Conservation (phyloP, 768 basidiomycete species). For the Myochromella boudieri region DNA sequence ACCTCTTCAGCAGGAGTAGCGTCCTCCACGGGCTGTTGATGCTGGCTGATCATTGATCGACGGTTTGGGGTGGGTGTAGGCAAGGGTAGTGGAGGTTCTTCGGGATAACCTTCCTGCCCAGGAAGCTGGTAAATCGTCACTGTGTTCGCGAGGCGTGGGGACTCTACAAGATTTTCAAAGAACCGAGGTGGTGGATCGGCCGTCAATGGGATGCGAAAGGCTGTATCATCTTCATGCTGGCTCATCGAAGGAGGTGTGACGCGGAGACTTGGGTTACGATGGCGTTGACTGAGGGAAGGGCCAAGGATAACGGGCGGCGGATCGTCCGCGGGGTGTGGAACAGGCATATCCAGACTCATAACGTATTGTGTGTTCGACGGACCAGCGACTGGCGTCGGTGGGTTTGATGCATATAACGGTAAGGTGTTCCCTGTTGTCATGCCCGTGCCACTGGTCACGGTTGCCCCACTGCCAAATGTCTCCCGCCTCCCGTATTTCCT, state of each 20-base stretch:
- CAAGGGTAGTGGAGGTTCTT: slow-evolving; percentile 10
- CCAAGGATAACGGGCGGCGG: slow-evolving; percentile 7
- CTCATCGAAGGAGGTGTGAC: slow-evolving; percentile 30
- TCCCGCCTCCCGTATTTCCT: slow-evolving; percentile 20
- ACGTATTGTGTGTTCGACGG: slow-evolving; percentile 34
- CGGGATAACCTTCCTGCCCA: slow-evolving; percentile 12
- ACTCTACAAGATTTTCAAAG: slow-evolving; percentile 11
- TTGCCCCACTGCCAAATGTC: slow-evolving; percentile 27
- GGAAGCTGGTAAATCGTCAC: slow-evolving; percentile 18
- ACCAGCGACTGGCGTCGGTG: slow-evolving; percentile 33
- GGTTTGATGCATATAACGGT: slow-evolving; percentile 37
- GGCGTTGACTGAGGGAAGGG: slow-evolving; percentile 21
- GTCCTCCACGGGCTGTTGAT: slow-evolving; percentile 7
- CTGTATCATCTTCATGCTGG: slow-evolving; percentile 25
- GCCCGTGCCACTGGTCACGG: slow-evolving; percentile 24
- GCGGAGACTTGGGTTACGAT: slow-evolving; percentile 27
- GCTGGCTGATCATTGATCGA: slow-evolving; percentile 7
- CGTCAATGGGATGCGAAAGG: slow-evolving; percentile 24
- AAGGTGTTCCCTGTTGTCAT: slow-evolving; percentile 32
- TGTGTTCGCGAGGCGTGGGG: slow-evolving; percentile 11
- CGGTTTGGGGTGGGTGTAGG: slow-evolving; percentile 13
- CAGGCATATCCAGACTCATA: slow-evolving; percentile 32
- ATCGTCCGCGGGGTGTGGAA: slow-evolving; percentile 20
- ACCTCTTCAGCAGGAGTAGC: slow-evolving; percentile 5
- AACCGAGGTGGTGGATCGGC: slow-evolving; percentile 16